These are phyloP conservation scores for Magnusiomyces ingens DNA, from an alignment of 1,139 yeast species.

Conservation along the genomic window DNA sequence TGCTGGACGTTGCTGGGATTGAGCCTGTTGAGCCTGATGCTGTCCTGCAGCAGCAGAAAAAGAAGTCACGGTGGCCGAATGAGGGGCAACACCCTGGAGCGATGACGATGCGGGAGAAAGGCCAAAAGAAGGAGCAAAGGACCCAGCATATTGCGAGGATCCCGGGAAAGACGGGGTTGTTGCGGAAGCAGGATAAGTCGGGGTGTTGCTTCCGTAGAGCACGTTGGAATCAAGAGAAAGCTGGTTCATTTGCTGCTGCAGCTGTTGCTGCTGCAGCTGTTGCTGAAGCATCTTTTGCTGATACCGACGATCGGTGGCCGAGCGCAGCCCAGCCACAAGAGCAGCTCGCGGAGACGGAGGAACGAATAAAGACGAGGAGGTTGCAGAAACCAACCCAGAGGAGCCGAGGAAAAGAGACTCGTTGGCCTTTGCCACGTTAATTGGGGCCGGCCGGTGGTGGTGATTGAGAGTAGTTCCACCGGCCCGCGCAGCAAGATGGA, in stretches of 20 bases:
- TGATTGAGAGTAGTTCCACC: no score
- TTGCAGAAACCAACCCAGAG: neutral
- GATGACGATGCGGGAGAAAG: neutral
- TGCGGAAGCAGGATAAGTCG: constrained; percentile 29
- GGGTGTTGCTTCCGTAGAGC: constrained; percentile 33
- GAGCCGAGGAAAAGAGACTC: neutral
- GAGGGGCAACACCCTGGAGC: no score
- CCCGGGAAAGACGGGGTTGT: constrained; percentile 26
- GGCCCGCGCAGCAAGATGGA: no score
- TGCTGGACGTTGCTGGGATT: no score
- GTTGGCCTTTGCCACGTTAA: constrained; percentile 10
- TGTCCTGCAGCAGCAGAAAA: neutral
- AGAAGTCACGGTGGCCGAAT: neutral
- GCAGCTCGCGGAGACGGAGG: constrained; percentile 27
- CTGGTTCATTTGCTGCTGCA: constrained; percentile 7
- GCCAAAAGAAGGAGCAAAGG: neutral
- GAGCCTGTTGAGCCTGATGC: no score
- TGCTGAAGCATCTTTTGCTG: constrained; percentile 18
- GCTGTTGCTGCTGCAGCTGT: constrained; percentile 11
- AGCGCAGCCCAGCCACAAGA: constrained; percentile 28
- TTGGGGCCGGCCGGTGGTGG: constrained; percentile 10
- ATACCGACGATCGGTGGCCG: constrained; percentile 31
- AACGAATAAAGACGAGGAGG: neutral
- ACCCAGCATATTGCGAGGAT: constrained; percentile 3
- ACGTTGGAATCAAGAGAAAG: constrained; percentile 1